phyloP scores from a whole-genome alignment of 768 basidiomycete genomes.

The Mrakia frigida region DNA sequence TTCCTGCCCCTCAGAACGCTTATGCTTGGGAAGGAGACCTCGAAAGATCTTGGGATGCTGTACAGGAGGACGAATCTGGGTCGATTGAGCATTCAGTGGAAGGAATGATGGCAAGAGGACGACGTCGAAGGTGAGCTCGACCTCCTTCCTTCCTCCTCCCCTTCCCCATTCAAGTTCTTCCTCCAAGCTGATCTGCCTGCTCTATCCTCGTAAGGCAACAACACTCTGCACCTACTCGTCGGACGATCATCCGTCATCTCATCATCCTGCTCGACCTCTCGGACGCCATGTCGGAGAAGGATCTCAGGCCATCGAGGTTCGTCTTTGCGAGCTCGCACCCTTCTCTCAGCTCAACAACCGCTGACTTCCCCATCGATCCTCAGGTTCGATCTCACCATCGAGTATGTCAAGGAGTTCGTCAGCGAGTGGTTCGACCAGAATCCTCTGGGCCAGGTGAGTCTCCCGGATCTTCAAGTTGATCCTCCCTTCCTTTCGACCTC shows the following conservation, averaged over 20 bases:
- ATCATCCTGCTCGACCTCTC: constrained; percentile 89
- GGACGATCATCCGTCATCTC: constrained; percentile 94
- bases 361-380: neutral
- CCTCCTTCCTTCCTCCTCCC: neutral
- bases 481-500: neutral
- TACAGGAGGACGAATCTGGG: constrained; percentile 91
- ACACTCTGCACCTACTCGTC: constrained; percentile 78
- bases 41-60: constrained; percentile 91
- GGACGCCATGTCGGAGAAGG: constrained; percentile 85
- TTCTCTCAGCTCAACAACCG: neutral
- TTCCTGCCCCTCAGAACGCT: neutral
- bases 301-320: constrained; percentile 75
- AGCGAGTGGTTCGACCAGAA: constrained; percentile 99
- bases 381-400: constrained; percentile 79
- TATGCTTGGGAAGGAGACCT: constrained; percentile 97
- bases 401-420: constrained; percentile 86
- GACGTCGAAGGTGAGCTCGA: constrained; percentile 65
- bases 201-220: constrained; percentile 47
- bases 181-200: constrained; percentile 32
- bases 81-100: constrained; percentile 85
- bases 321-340: neutral
- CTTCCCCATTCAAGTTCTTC: neutral
- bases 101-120: constrained; percentile 75
- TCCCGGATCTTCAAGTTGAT: neutral
- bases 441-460: constrained; percentile 69